These are phyloP conservation scores for Solanum gracilifrons DNA, from an alignment of 257 asterid genomes.

Conservation along the genomic window DNA sequence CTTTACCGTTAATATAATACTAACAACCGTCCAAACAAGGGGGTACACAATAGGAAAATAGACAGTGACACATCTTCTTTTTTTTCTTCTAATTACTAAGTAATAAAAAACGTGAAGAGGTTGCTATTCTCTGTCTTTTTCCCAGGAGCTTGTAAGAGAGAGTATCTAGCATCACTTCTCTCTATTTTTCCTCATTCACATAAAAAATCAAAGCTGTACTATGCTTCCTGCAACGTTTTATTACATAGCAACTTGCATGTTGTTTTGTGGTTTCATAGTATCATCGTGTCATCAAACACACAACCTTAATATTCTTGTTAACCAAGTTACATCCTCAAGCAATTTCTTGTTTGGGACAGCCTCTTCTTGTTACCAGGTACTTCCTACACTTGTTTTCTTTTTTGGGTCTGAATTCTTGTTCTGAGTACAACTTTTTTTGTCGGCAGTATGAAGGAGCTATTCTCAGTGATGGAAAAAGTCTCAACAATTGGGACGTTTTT, in stretches of 20 bases:
- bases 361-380: conserved; percentile 57
- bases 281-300: neutral
- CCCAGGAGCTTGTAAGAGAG: neutral
- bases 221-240: neutral
- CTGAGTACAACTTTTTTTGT: neutral
- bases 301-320: neutral
- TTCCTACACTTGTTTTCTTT: neutral
- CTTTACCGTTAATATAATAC: too few species aligned
- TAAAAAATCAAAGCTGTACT: neutral
- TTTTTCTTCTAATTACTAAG: neutral
- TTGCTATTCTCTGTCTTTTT: neutral
- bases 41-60: too few species aligned
- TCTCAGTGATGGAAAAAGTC: conserved; percentile 31
- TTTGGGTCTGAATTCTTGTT: neutral
- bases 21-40: too few species aligned
- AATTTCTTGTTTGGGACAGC: conserved; percentile 51
- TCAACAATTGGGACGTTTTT: conserved; percentile 39
- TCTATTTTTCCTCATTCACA: neutral
- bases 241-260: neutral
- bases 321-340: conserved; percentile 11
- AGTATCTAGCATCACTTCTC: neutral
- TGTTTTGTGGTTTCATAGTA: neutral
- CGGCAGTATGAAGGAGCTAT: conserved; percentile 36
- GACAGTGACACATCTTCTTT: neutral
- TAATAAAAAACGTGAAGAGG: neutral